Evolutionary conservation across 768 basidiomycete genomes (phyloP).

Genomic region (Gymnopilus dilepis): DNA sequence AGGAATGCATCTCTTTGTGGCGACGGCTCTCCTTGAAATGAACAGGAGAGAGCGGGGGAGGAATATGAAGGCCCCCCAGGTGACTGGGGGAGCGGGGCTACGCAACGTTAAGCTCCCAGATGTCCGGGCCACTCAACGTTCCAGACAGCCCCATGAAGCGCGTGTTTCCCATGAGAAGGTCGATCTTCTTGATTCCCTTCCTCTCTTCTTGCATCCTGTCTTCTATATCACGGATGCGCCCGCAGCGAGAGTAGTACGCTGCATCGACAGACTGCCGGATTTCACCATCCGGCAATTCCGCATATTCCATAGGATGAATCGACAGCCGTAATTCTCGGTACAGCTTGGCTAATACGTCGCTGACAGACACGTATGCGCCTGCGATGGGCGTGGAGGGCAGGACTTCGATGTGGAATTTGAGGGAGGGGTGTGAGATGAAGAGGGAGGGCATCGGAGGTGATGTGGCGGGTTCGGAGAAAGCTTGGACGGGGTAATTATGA

Average conservation of each 20-base stretch:
- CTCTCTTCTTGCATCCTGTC: constrained; percentile 41
- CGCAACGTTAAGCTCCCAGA: constrained; percentile 50
- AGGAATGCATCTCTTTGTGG: constrained; percentile 1
- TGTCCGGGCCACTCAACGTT: constrained; percentile 43
- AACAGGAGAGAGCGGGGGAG: constrained; percentile 4
- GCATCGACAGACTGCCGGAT: constrained; percentile 41
- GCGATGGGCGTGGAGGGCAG: constrained; percentile 29
- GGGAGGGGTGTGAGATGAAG: constrained; percentile 38
- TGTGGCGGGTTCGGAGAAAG: constrained; percentile 49
- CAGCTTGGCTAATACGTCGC: constrained; percentile 53
- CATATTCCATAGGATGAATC: constrained; percentile 51
- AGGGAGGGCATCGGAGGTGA: constrained; percentile 43
- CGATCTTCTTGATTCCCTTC: constrained; percentile 60
- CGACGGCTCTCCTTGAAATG: constrained; percentile 7
- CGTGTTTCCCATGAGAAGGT: constrained; percentile 53
- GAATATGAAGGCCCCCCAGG: neutral
- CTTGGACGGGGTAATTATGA: constrained; percentile 26
- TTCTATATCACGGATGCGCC: constrained; percentile 36
- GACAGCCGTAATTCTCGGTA: constrained; percentile 53
- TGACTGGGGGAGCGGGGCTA: constrained; percentile 18
- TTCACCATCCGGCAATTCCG: constrained; percentile 37
- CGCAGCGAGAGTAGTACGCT: constrained; percentile 52
- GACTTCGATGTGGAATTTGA: constrained; percentile 42
- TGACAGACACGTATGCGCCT: constrained; percentile 45
- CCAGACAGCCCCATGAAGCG: constrained; percentile 55